Base-by-base conservation (phyloP, 805 yeast genomes). In the Kuraishia molischiana region DNA sequence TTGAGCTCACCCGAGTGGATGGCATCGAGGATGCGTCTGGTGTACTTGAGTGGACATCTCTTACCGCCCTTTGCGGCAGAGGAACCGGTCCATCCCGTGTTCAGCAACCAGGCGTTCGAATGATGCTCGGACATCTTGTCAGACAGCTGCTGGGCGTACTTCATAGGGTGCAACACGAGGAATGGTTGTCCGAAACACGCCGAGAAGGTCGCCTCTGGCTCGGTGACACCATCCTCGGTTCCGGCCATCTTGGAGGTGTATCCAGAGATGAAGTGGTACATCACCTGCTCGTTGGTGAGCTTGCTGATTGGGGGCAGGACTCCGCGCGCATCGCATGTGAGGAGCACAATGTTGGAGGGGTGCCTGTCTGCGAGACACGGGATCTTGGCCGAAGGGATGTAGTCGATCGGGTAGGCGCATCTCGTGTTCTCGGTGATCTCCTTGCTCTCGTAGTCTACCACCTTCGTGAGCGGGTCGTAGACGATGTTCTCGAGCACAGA, bases 201-300 rank as follows among this genome's bases (percentile, higher is more conserved):
- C 44, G 95, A 85, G 77, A 90, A 90, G 15, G 96, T 86, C 40
- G 97, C 95, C 64, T 85, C 87, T 44, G 98, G 97, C 69, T 90
- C 97, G 45, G 97, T 89, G 48, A 90, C 85, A 65, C 98, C 98
- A 62, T 85, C 94, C 68, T 90, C 98, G 38, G 98, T 90, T 62
- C 97, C 97, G 44, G 98, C 96, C 95, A 90, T 90, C 77, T 92
- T 90, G 40, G 97, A 90, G 44, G 98, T 90, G 76, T 90, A 90
- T 55, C 98, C 98, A 46, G 95, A 83, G 52, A 90, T 90, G 69
- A 90, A 90, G 69, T 90, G 97, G 75, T 92, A 90, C 97, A 92
- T 90, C 48, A 90, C 97, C 69, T 90, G 97, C 52, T 90, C 85
- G 58, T 86, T 86, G 30, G 95, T 74, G 61, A 90, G 76, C 66